phyloP scores from a whole-genome alignment of 2,329 filamentous ascomycete species.

The Escovopsis weberi region DNA sequence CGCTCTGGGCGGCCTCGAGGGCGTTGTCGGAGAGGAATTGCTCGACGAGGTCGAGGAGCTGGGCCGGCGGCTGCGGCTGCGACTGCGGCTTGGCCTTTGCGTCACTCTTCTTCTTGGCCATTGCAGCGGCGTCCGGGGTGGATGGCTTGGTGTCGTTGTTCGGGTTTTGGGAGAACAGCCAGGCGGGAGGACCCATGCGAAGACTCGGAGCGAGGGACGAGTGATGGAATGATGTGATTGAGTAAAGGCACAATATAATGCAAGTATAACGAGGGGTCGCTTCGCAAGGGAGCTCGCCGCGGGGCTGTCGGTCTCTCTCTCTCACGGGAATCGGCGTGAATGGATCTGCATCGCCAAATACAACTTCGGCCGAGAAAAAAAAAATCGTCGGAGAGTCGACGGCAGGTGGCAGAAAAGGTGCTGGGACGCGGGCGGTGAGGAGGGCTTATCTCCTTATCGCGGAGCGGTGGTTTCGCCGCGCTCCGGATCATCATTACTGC shows the following conservation, averaged over 20 bases:
- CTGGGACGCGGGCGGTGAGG: slow-evolving; percentile 3
- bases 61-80: slow-evolving; percentile 29
- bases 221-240: too few relatives aligned
- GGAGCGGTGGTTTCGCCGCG: slow-evolving; percentile 6
- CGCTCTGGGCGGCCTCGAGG: slow-evolving; percentile 45
- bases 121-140: slow-evolving; percentile 11
- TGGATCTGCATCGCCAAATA: background rate
- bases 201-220: background rate
- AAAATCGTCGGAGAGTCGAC: slow-evolving; percentile 1
- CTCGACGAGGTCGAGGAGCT: slow-evolving; percentile 53
- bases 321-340: background rate
- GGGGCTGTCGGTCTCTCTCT: too few relatives aligned
- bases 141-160: slow-evolving; percentile 4
- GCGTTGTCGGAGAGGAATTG: slow-evolving; percentile 51
- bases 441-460: slow-evolving; percentile 8
- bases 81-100: slow-evolving; percentile 7
- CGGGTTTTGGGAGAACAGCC: slow-evolving; percentile 30
- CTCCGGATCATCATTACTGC: slow-evolving; percentile 1
- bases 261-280: background rate
- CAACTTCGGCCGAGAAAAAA: background rate
- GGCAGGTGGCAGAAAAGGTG: slow-evolving; percentile 1
- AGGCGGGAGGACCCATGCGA: slow-evolving; percentile 20
- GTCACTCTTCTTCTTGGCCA: slow-evolving; percentile 21
- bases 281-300: background rate
- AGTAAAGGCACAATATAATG: background rate